Conservation (phyloP, 202 grass and related monocot genomes). For the Brachypodium distachyon region DNA sequence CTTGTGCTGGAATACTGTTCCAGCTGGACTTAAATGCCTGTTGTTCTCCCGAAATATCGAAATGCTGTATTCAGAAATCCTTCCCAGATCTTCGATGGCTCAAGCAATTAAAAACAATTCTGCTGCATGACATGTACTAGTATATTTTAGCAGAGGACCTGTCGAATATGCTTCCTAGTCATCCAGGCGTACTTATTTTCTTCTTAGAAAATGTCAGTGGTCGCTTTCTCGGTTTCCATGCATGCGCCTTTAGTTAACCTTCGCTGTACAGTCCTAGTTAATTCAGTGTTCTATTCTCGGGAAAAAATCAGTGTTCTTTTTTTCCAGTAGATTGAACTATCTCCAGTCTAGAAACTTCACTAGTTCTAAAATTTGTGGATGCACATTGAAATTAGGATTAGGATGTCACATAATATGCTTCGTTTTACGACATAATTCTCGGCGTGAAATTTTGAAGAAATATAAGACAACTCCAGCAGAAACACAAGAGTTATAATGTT, state of each 20-base stretch:
- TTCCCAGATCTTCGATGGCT: background rate
- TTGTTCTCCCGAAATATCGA: background rate
- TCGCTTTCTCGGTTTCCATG: conserved; percentile 18
- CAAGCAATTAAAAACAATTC: background rate
- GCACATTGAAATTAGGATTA: background rate
- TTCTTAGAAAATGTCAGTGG: background rate
- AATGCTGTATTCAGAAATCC: background rate
- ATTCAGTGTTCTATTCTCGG: too few relatives aligned
- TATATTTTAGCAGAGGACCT: background rate
- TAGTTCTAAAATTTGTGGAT: background rate
- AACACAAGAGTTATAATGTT: too few relatives aligned
- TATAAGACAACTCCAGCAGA: background rate
- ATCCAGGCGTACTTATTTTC: background rate
- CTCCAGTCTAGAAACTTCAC: background rate
- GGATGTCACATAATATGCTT: background rate
- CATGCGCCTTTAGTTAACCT: background rate
- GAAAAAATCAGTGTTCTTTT: too few relatives aligned
- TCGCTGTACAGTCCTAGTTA: background rate
- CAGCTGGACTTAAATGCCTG: background rate
- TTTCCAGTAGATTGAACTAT: too few relatives aligned
- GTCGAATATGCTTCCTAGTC: background rate
- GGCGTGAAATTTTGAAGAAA: background rate
- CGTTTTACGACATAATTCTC: background rate
- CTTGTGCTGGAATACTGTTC: background rate
- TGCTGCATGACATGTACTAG: background rate